These are phyloP conservation scores for Debaryomyces udenii DNA, from an alignment of 1,139 yeast species.

Conservation along the genomic window DNA sequence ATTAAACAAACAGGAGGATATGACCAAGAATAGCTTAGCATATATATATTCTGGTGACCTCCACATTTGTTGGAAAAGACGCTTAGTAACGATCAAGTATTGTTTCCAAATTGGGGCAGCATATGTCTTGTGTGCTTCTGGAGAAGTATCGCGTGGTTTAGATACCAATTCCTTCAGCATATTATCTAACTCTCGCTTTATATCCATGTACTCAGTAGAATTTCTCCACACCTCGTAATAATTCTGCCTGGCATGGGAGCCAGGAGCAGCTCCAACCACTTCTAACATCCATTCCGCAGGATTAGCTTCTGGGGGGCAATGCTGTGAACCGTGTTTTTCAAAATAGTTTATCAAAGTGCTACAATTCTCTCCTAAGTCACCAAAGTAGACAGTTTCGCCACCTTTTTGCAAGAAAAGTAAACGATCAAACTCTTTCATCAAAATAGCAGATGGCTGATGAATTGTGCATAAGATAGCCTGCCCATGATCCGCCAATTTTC, in stretches of 20 bases:
- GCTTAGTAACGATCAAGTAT: constrained; percentile 25
- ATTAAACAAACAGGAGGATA: constrained; percentile 45
- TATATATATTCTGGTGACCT: constrained; percentile 45
- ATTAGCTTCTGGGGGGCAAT: constrained; percentile 50
- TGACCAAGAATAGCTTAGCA: constrained; percentile 42
- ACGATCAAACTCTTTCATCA: too few relatives aligned
- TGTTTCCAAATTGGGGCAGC: constrained; percentile 34
- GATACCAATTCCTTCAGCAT: constrained; percentile 34
- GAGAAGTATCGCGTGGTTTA: constrained; percentile 26
- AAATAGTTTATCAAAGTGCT: constrained; percentile 54
- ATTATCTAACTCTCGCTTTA: constrained; percentile 26
- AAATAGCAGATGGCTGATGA: too few relatives aligned
- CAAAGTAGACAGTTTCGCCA: too few relatives aligned
- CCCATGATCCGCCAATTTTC: too few relatives aligned
- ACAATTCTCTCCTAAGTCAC: too few relatives aligned
- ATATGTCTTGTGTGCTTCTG: constrained; percentile 26
- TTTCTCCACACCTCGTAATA: constrained; percentile 38
- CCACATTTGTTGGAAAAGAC: constrained; percentile 43
- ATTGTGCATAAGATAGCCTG: too few relatives aligned
- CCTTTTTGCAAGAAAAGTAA: too few relatives aligned
- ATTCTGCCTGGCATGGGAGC: constrained; percentile 38
- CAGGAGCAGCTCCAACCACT: constrained; percentile 50
- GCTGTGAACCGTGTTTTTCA: constrained; percentile 53
- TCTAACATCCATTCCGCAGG: constrained; percentile 65
- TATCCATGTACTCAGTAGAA: constrained; percentile 28